Percentiles rank a stretch among this genome's conserved stretches.
Conservation (phyloP, 1,139 yeast genomes). For the Candida pseudocylindracea region DNA sequence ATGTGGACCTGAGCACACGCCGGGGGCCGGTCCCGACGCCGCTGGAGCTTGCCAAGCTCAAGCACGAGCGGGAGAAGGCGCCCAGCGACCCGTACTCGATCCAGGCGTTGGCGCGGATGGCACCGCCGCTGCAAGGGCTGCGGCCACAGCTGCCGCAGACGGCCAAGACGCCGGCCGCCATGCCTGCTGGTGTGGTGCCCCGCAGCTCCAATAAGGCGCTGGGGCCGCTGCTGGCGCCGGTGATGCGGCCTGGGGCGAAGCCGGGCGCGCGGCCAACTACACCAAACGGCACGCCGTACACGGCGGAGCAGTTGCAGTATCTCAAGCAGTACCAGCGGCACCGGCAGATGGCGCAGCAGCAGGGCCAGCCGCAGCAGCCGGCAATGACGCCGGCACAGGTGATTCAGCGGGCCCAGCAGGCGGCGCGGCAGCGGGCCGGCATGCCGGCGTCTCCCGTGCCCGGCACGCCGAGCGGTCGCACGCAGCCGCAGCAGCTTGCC, state of each 20-base stretch:
- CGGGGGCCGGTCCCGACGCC: conserved; percentile 35
- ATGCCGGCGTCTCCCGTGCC: not conserved
- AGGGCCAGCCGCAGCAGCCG: not conserved
- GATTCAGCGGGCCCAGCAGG: not conserved
- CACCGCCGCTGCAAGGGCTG: too few relatives aligned
- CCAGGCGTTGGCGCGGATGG: conserved; percentile 7
- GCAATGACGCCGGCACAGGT: not conserved
- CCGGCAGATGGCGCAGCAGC: conserved; percentile 8
- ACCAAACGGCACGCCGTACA: conserved; percentile 29
- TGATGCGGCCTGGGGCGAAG: not conserved
- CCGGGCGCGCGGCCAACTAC: conserved; percentile 15
- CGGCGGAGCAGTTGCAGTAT: conserved; percentile 32
- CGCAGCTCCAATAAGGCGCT: not conserved
- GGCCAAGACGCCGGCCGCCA: not conserved
- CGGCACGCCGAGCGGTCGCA: not conserved
- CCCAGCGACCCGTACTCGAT: conserved; percentile 50
- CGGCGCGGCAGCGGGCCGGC: not conserved
- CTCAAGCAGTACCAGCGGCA: conserved; percentile 26
- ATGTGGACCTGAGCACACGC: too few relatives aligned
- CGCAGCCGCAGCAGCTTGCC: conserved; percentile 10
- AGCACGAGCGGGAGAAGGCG: conserved; percentile 69
- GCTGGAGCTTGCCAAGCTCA: conserved; percentile 57
- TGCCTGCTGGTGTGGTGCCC: not conserved
- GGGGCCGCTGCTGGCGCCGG: not conserved
- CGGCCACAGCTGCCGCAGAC: conserved; percentile 13